phyloP scores from a whole-genome alignment of 306 rosid species.

The Pterocarpus macrocarpus region DNA sequence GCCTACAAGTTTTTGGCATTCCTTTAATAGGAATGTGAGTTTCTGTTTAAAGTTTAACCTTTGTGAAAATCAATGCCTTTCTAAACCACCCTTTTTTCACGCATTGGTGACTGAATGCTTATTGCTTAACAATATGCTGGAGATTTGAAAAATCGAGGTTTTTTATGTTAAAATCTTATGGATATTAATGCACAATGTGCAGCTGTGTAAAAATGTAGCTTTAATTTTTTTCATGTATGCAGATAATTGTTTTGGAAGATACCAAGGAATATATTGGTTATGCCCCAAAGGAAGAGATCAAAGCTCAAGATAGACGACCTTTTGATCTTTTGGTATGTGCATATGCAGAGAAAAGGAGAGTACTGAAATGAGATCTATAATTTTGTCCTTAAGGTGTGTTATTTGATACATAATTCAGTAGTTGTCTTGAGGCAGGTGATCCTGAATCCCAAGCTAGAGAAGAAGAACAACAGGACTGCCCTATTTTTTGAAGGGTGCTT shows the following conservation, averaged over 20 bases:
- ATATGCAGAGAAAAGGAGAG: conserved; percentile 14
- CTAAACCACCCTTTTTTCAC: background rate
- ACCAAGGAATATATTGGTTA: conserved; percentile 80
- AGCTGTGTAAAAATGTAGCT: background rate
- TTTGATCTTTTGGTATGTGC: conserved; percentile 93
- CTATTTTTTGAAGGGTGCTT: conserved; percentile 94
- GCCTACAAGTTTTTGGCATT: conserved; percentile 4
- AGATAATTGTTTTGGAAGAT: conserved; percentile 95
- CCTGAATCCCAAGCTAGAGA: conserved; percentile 78
- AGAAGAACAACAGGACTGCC: conserved; percentile 82
- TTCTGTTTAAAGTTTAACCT: background rate
- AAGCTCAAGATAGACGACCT: conserved; percentile 86
- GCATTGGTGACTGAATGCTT: background rate
- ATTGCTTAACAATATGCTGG: conserved; percentile 6
- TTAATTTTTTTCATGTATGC: conserved; percentile 42
- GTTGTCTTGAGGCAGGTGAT: conserved; percentile 81
- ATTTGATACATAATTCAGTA: conserved; percentile 51
- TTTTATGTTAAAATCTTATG: background rate
- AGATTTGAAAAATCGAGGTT: background rate
- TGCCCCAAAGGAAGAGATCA: conserved; percentile 72
- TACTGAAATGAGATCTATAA: conserved; percentile 34
- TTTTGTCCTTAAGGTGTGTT: conserved; percentile 31
- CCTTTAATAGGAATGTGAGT: conserved; percentile 7
- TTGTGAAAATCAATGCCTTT: background rate
- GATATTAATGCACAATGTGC: background rate